Base-by-base conservation (phyloP, 2,329 filamentous ascomycete species). In the Ploettnerulaceae sp. region DNA sequence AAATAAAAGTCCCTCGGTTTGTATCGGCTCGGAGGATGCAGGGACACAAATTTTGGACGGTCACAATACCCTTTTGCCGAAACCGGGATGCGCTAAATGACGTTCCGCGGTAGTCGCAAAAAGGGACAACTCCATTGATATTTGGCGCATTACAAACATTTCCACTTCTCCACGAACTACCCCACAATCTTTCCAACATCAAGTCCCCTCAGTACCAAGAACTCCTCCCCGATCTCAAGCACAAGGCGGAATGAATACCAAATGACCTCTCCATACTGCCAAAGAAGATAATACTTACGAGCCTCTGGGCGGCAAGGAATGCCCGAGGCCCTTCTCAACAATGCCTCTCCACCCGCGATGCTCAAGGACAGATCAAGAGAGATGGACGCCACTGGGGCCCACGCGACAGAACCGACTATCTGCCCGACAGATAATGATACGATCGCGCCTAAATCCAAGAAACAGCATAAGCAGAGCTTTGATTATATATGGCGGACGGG, bases 401-500 rank as follows among this genome's bases (percentile, higher is more conserved):
- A 18, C 21, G 22, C 45, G 55, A 56, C 57, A 52, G 60, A 69
- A 33, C 62, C 71, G 20, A 60, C 71, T 28, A 61, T 76, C 49
- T 74, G 68, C 57, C 70, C 72, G 14, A 73, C 73, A 34, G 73
- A 76, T 61, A 69, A 77, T 56, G 71, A 75, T 52, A 68, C 73
- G 57, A 64, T 74, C 58, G 67, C 72, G 47, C 66, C 70, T 21
- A 67, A 69, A 55, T 63, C 66, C 52, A 71, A 48, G 49, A 58
- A 58, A 58, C 66, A 77, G 21, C 72, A 85, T 54, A 88, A 82
- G 68, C 81, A 84, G 63, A 93, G 83, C 64, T 71, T 85, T 55
- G 86, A 95, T 58, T 97, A 97, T 68, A 71, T 93, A 33, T 74
- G 89, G 68, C 81, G 87, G 58, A 93, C 86, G 52, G 88, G 87